These are phyloP conservation scores for Telfairia occidentalis DNA, from an alignment of 331 rosid species.

Conservation along the genomic window DNA sequence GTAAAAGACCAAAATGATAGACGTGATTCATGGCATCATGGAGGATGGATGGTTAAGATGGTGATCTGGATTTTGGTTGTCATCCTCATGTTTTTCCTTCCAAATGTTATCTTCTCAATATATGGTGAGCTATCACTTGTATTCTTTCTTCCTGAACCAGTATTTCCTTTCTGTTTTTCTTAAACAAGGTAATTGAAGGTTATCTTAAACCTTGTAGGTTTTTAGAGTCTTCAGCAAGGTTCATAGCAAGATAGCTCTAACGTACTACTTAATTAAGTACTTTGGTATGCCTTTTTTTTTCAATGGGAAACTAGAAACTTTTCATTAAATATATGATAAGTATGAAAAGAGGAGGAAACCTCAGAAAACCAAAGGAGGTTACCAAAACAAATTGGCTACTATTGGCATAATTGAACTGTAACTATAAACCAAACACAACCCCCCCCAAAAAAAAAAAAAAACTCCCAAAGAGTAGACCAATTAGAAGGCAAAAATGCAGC, in stretches of 20 bases:
- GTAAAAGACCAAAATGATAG: slow-evolving; percentile 81
- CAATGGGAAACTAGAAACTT: not conserved
- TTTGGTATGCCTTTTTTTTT: not conserved
- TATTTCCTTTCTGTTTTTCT: slow-evolving; percentile 9
- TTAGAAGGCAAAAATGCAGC: not conserved
- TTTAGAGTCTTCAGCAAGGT: not conserved
- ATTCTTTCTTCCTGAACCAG: not conserved
- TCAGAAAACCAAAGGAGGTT: not conserved
- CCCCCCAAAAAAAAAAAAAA: too few relatives aligned
- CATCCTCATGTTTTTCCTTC: slow-evolving; percentile 69
- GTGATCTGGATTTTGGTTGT: slow-evolving; percentile 71
- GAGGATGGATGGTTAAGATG: slow-evolving; percentile 78
- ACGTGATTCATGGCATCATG: slow-evolving; percentile 97
- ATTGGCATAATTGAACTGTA: not conserved
- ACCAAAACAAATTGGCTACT: not conserved
- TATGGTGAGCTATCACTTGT: slow-evolving; percentile 44
- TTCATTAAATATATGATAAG: not conserved
- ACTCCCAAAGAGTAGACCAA: not conserved
- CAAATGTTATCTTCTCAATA: slow-evolving; percentile 39
- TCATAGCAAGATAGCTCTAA: not conserved
- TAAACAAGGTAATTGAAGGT: not conserved
- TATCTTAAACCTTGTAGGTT: not conserved
- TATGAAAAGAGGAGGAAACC: not conserved
- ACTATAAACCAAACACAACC: too few relatives aligned
- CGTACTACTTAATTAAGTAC: not conserved